A percentile compares a stretch with the other conserved stretches of the same genome.
Evolutionary conservation across 2,329 filamentous ascomycete genomes (phyloP).

Genomic region (Diaporthe sp.): DNA sequence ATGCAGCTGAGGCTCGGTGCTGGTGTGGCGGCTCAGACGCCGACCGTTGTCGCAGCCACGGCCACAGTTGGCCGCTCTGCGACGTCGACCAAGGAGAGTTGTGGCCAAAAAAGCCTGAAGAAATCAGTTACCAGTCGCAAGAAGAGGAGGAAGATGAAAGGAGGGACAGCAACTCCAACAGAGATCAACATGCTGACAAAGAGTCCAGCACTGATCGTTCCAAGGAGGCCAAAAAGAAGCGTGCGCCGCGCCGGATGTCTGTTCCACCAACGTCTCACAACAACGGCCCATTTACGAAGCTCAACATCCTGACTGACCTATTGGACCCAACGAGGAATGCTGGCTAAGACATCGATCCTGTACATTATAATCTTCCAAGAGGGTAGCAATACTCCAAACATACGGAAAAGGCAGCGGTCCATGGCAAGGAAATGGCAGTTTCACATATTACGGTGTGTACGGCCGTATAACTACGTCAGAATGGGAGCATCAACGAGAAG

Average conservation of each 20-base stretch:
- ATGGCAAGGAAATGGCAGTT: too few species aligned
- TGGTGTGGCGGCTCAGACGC: neutral
- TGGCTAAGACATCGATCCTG: neutral
- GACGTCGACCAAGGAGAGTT: neutral
- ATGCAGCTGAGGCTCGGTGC: neutral
- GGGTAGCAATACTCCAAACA: too few species aligned
- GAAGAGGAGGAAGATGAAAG: neutral
- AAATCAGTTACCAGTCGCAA: neutral
- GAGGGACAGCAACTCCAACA: rapidly evolving
- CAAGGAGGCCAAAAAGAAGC: too few species aligned
- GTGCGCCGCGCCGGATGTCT: too few species aligned
- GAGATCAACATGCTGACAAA: too few species aligned
- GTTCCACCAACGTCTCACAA: neutral
- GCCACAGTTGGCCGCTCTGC: neutral
- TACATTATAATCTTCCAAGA: too few species aligned
- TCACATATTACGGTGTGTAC: too few species aligned
- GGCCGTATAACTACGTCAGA: neutral
- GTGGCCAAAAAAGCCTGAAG: neutral
- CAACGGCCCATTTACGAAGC: neutral
- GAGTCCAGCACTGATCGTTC: neutral
- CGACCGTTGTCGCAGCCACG: neutral
- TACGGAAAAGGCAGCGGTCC: neutral
- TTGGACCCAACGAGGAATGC: neutral
- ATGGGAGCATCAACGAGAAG: neutral
- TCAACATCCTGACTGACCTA: neutral